These are phyloP conservation scores for Talaromyces sp. DNA, from an alignment of 2,329 filamentous ascomycete species.

Conservation along the genomic window DNA sequence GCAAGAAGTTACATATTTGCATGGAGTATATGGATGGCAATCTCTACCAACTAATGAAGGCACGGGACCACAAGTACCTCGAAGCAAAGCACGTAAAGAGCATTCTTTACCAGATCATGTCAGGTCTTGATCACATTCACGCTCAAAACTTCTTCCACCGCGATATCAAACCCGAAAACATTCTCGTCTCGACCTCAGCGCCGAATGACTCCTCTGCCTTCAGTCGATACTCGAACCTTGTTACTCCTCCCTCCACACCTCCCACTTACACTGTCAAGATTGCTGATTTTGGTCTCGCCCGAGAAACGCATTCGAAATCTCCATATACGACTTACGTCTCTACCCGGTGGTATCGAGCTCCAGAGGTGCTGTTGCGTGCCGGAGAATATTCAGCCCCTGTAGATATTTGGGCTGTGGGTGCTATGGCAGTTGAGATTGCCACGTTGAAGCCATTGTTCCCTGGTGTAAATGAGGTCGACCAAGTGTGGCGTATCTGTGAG, in stretches of 20 bases:
- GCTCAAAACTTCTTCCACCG: conserved; percentile 97
- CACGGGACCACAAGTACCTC: conserved; percentile 87
- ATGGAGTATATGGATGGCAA: conserved; percentile 99
- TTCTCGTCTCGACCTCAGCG: conserved; percentile 86
- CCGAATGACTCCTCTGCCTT: conserved; percentile 77
- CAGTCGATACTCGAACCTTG: conserved; percentile 83
- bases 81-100: conserved; percentile 93
- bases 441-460: conserved; percentile 96
- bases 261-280: conserved; percentile 96
- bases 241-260: conserved; percentile 91
- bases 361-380: conserved; percentile 86
- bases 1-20: conserved; percentile 91
- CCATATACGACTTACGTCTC: conserved; percentile 99
- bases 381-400: conserved; percentile 97
- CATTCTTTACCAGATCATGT: conserved; percentile 94
- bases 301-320: conserved; percentile 92
- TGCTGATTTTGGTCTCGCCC: conserved; percentile 94
- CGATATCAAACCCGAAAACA: conserved; percentile 99
- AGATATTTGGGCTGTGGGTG: conserved; percentile 96
- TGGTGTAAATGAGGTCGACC: conserved; percentile 95
- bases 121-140: conserved; percentile 94
- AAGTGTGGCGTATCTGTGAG: conserved; percentile 97
- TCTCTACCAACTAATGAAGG: conserved; percentile 97
- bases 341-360: conserved; percentile 90
- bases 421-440: conserved; percentile 97